These are phyloP conservation scores for Oryza officinalis DNA, from an alignment of 176 grass and related monocot genomes.

Conservation along the genomic window DNA sequence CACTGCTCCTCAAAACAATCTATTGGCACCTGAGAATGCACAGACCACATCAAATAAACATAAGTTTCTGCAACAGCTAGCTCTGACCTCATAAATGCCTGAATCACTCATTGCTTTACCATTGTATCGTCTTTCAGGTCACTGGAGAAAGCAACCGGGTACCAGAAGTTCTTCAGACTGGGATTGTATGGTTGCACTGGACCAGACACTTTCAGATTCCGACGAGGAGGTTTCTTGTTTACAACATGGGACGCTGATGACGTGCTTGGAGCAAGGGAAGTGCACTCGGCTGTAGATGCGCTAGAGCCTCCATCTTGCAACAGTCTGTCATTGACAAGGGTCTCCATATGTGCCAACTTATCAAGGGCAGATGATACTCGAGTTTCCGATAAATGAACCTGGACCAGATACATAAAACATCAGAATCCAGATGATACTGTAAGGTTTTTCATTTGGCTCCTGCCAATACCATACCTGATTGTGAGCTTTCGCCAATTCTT, in stretches of 20 bases:
- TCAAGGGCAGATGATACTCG: conserved; percentile 70
- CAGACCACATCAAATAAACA: background rate
- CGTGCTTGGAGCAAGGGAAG: conserved; percentile 60
- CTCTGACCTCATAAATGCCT: background rate
- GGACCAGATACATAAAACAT: background rate
- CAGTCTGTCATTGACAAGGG: conserved; percentile 67
- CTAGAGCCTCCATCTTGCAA: conserved; percentile 50
- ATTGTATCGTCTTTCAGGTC: conserved; percentile 94
- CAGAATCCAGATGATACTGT: background rate
- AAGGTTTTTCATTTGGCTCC: background rate
- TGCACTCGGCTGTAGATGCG: conserved; percentile 35
- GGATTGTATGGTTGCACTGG: conserved; percentile 78
- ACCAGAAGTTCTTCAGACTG: conserved; percentile 93
- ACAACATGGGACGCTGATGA: conserved; percentile 35
- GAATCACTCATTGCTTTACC: conserved; percentile 43
- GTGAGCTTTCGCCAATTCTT: conserved; percentile 69
- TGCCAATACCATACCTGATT: conserved; percentile 59
- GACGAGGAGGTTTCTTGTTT: conserved; percentile 42
- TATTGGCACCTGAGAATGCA: conserved; percentile 71
- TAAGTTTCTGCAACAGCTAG: background rate
- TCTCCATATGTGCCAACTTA: conserved; percentile 84
- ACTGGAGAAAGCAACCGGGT: conserved; percentile 88
- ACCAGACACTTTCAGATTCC: conserved; percentile 71
- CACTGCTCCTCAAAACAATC: conserved; percentile 97
- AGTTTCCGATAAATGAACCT: conserved; percentile 83